phyloP scores from a whole-genome alignment of 73 alveolate species.

The Paramecium bursaria region DNA sequence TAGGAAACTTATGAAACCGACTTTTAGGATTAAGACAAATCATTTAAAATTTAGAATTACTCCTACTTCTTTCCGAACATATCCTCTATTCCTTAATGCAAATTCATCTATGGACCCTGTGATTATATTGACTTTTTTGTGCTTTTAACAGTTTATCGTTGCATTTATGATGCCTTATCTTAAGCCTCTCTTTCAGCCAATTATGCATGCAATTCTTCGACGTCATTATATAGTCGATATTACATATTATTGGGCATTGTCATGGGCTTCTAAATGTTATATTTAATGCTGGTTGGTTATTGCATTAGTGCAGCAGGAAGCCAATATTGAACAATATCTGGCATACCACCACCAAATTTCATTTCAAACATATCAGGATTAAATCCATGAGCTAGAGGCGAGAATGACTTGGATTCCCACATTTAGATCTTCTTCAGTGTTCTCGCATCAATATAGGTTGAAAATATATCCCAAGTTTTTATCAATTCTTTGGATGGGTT shows the following conservation, averaged over 20 bases:
- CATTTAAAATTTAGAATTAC: too few species aligned
- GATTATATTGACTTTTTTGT: too few species aligned
- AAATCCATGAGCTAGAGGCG: conserved; percentile 64
- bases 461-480: conserved; percentile 17
- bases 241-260: neutral
- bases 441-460: conserved; percentile 4
- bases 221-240: conserved; percentile 46
- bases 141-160: too few species aligned
- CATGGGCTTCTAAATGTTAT: conserved; percentile 20
- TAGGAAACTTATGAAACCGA: too few species aligned
- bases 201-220: conserved; percentile 15
- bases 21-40: too few species aligned
- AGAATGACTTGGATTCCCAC: conserved; percentile 53
- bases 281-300: conserved; percentile 38
- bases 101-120: too few species aligned
- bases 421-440: conserved; percentile 52
- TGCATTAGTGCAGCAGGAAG: conserved; percentile 5
- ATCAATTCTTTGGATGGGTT: conserved; percentile 43
- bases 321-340: conserved; percentile 22
- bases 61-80: too few species aligned
- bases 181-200: conserved; percentile 27
- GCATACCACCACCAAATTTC: conserved; percentile 58
- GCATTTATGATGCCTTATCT: neutral
- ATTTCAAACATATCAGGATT: conserved; percentile 54
- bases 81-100: too few species aligned